Conservation (phyloP, 805 yeast species). For the Peterozyma toletana region DNA sequence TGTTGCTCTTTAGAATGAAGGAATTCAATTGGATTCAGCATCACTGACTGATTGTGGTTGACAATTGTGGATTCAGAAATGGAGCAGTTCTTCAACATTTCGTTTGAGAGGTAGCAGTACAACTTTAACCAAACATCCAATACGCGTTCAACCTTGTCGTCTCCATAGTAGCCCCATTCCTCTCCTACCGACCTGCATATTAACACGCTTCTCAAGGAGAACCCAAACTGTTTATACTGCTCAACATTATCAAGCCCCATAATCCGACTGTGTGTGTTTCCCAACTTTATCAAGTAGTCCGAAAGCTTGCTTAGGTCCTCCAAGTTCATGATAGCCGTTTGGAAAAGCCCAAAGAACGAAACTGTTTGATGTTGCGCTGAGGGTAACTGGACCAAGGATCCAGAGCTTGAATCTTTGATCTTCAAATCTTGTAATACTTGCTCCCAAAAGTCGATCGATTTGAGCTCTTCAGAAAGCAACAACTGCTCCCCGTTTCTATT, state of each 20-base stretch:
- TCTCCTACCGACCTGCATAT: not conserved
- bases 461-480: no score
- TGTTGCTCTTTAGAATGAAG: not conserved
- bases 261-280: slow-evolving; percentile 69
- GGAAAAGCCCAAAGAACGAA: slow-evolving; percentile 68
- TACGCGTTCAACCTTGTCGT: not conserved
- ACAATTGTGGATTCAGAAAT: slow-evolving; percentile 12
- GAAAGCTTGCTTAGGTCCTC: slow-evolving; percentile 53
- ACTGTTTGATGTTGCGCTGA: not conserved
- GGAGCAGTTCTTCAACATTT: slow-evolving; percentile 17
- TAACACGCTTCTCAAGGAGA: slow-evolving; percentile 59
- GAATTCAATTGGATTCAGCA: not conserved
- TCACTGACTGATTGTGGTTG: not conserved
- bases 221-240: slow-evolving; percentile 66
- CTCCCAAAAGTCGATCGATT: no score
- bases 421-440: no score
- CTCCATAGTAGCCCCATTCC: not conserved
- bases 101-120: slow-evolving; percentile 22
- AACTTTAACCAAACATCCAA: slow-evolving; percentile 18
- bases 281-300: slow-evolving; percentile 53
- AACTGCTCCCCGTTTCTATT: no score
- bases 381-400: not conserved
- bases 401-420: no score
- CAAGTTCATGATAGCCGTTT: slow-evolving; percentile 56
- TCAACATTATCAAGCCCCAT: slow-evolving; percentile 57